Evolutionary conservation across 148 eudicot genomes (phyloP), one percentile per base, ranked within the genome.

Genomic region (Camellia sinensis): DNA sequence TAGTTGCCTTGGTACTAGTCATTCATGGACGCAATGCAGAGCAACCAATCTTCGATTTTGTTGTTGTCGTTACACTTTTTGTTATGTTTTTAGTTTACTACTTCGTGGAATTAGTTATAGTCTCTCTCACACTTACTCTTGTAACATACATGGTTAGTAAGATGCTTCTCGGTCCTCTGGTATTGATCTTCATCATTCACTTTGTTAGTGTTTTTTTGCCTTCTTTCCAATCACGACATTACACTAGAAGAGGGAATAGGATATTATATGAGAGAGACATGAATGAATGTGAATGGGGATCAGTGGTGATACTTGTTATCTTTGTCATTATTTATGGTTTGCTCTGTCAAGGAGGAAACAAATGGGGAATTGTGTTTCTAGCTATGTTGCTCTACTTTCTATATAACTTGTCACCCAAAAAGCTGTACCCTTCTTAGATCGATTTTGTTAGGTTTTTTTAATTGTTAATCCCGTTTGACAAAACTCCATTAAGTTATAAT

Each of bases 81-180:
- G 81, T 59, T 22, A 59, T 84, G 7, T 82, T 85, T 14, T 43
- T 82, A 7, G 50, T 79, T 62, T 46, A 81, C 52, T 79, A 63
- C 53, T 41, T 71, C 5, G 48, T 65, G 21, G 65, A 78, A 45
- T 46, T 73, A 17, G 22, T 84, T 11, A n/a, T 81, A 2, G 46
- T 78, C 19, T 80, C 87, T 67, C 80, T 84, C 3, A 53, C 75
- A 0, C 7, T 84, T 4, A 19, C 74, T 14, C 66, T 84, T 5
- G 61, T 78, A 29, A 41, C 22, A 13, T 84, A 78, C 65, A 60
- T 80, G 52, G 79, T 84, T 40, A 73, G 66, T 11, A 81, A 59
- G 14, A 78, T 78, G 64, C 76, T 84, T 62, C 67, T 84, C 14
- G 87, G 87, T 3, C 87, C 84, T 12, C 79, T 84, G 18, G 15